Percentiles rank a stretch among this genome's conserved stretches.
Conservation (phyloP, 495 filamentous ascomycete genomes). For the Aspergillus sparsus region DNA sequence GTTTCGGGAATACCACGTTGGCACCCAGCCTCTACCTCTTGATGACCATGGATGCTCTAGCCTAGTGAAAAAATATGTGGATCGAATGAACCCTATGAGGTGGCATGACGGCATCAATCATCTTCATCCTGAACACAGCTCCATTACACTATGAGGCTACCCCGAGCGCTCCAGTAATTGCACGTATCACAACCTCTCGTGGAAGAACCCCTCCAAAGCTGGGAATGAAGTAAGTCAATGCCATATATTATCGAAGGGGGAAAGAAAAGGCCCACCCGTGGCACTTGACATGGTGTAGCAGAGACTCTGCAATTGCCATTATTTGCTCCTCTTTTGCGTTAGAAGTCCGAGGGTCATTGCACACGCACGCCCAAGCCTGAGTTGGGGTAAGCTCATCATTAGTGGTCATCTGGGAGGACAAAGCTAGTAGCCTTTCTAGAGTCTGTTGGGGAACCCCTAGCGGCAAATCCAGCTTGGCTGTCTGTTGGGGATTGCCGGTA, state of each 20-base stretch:
- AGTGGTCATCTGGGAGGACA: not conserved
- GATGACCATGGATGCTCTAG: too few relatives aligned
- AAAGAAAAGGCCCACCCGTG: slow-evolving; percentile 4
- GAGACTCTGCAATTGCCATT: slow-evolving; percentile 5
- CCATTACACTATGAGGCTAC: too few relatives aligned
- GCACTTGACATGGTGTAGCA: slow-evolving; percentile 9
- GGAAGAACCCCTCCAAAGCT: slow-evolving; percentile 9
- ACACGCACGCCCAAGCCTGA: slow-evolving; percentile 5
- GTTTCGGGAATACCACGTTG: too few relatives aligned
- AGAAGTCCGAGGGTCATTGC: not conserved
- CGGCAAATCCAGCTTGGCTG: not conserved
- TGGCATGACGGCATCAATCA: too few relatives aligned
- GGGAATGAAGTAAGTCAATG: not conserved
- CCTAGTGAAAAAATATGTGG: too few relatives aligned
- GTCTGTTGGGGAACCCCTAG: not conserved
- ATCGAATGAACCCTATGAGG: too few relatives aligned
- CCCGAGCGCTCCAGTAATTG: too few relatives aligned
- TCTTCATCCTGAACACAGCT: too few relatives aligned
- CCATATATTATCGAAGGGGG: not conserved
- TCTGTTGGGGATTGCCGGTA: not conserved
- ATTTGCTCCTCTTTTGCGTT: not conserved
- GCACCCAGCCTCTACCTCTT: too few relatives aligned
- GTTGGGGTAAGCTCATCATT: slow-evolving; percentile 1
- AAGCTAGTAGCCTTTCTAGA: not conserved
- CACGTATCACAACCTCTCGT: not conserved